A percentile compares a stretch with the other conserved stretches of the same genome.
Evolutionary conservation across 495 filamentous ascomycete genomes (phyloP).

Genomic region (Xylaria scruposa): DNA sequence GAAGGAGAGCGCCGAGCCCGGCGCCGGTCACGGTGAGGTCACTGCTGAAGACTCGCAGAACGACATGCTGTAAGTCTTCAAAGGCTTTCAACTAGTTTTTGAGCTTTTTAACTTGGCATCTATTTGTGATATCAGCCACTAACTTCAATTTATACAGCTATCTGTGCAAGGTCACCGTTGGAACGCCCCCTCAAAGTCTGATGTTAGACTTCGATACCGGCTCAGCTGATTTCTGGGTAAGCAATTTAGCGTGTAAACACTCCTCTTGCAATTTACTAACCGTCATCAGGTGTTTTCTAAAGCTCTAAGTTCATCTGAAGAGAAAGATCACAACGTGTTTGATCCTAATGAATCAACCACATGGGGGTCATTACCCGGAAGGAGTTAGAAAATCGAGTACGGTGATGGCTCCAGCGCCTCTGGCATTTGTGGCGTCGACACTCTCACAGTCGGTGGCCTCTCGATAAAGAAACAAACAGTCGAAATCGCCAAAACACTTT

Average conservation of each 20-base stretch:
- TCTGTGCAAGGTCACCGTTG: constrained; percentile 70
- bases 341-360: constrained; percentile 67
- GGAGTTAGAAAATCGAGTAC: constrained; percentile 74
- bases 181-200: constrained; percentile 70
- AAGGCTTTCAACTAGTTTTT: background rate
- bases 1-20: constrained; percentile 41
- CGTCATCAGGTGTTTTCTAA: constrained; percentile 65
- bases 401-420: constrained; percentile 75
- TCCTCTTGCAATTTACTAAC: constrained; percentile 29
- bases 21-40: constrained; percentile 57
- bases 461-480: constrained; percentile 70
- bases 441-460: constrained; percentile 71
- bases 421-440: constrained; percentile 74
- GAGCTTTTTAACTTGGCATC: background rate
- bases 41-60: constrained; percentile 77
- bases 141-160: constrained; percentile 36
- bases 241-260: constrained; percentile 24
- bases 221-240: constrained; percentile 79
- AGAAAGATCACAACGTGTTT: constrained; percentile 57
- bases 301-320: constrained; percentile 51
- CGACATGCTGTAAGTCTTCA: constrained; percentile 59
- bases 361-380: constrained; percentile 57
- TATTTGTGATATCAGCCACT: background rate
- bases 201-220: constrained; percentile 80
- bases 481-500: constrained; percentile 71